Evolutionary conservation across 805 yeast species (phyloP), one percentile per base, ranked within the genome.

Genomic region (Kazachstania africana): DNA sequence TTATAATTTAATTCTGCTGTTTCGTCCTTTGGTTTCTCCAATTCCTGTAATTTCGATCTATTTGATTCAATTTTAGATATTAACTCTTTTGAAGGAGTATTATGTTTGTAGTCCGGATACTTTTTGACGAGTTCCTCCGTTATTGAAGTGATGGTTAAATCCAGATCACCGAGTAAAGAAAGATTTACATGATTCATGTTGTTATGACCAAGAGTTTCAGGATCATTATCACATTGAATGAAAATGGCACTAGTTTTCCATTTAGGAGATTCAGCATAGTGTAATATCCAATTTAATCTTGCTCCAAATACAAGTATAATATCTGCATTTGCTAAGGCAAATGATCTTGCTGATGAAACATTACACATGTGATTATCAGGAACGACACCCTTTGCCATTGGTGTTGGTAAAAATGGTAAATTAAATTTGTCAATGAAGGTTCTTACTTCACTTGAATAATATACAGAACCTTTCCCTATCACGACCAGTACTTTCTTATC

Each of bases 321-420:
- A 44, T 77, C 83, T 0, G 83, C 72, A 5, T 53, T 40, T 37
- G 58, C 60, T 42, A 78, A 56, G 0, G 72, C 81, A n/a, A 60
- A 55, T 0, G 82, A 72, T 35, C 85, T 59, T 4, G 80, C 81
- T 3, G 81, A 72, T 0, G 79, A 68, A 10, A 72, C 63, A 40
- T 77, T 77, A 20, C 62, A 46, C 0, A 43, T 44, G 24, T 55
- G 50, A 3, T 51, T 40, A 45, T 78, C 87, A 3, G 70, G 58
- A 1, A 78, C 53, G 1, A 77, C 70, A 8, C 87, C 87, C 50
- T 78, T 78, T 0, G 80, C 87, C 87, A 78, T 78, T 3, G 87
- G 84, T 0, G 85, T 77, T 8, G 85, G 82, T 29, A 78, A 45
- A 41, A 78, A 78, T 1, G 78, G 71, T 1, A 77, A 30, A 8